Percentiles rank a stretch among this genome's conserved stretches.
Evolutionary conservation across 2,329 filamentous ascomycete genomes (phyloP).

Genomic region (Monascus ruber): DNA sequence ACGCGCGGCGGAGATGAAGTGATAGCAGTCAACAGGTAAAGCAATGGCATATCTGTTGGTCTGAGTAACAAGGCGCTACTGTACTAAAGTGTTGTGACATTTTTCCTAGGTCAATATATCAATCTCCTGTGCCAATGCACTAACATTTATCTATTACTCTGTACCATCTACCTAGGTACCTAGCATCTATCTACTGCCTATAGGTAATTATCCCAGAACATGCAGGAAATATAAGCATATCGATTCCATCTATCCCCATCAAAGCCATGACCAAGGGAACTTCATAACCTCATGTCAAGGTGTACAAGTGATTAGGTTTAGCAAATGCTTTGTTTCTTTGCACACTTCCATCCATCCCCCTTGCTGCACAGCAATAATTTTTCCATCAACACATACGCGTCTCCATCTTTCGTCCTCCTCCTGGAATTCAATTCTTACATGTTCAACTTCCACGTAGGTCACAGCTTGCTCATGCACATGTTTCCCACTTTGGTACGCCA

Average conservation of each 20-base stretch:
- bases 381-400: constrained; percentile 83
- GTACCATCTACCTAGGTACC: background rate
- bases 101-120: too few species aligned
- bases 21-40: too few species aligned
- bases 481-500: constrained; percentile 46
- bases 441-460: constrained; percentile 59
- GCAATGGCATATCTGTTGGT: too few species aligned
- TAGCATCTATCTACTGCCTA: background rate
- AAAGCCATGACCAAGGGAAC: too few species aligned
- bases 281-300: background rate
- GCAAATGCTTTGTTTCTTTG: constrained; percentile 12
- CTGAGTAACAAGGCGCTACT: too few species aligned
- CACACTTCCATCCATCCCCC: constrained; percentile 60
- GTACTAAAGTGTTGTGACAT: too few species aligned
- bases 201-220: too few species aligned
- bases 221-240: background rate
- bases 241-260: background rate
- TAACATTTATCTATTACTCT: background rate
- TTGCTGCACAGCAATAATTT: constrained; percentile 61
- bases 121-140: background rate
- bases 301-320: constrained; percentile 6
- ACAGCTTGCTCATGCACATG: constrained; percentile 48
- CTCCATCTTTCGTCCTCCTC: constrained; percentile 59
- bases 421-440: constrained; percentile 52
- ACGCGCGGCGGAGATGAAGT: too few species aligned